phyloP scores from a whole-genome alignment of 306 rosid genomes.

The Lathyrus oleraceus region DNA sequence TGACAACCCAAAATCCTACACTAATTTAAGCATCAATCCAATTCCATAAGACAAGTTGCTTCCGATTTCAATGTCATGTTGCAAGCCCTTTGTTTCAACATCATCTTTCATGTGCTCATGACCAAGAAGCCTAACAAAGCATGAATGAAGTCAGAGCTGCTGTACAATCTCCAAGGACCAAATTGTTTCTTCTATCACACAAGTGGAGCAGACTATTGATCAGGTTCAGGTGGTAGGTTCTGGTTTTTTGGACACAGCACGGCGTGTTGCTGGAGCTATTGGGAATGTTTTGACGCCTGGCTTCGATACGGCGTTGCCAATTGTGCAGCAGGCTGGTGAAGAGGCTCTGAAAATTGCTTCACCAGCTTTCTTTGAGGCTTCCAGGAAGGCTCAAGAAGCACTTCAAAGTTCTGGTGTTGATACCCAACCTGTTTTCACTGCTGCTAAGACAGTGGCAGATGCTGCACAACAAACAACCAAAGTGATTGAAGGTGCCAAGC shows the following conservation, averaged over 20 bases:
- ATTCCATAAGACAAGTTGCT: no score
- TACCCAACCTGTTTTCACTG: slow-evolving; percentile 62
- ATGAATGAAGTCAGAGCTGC: slow-evolving; percentile 78
- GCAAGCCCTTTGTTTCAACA: no score
- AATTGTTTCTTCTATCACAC: no score
- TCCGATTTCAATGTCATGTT: no score
- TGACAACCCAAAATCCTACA: no score
- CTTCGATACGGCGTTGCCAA: slow-evolving; percentile 63
- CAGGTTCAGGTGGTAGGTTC: slow-evolving; percentile 78
- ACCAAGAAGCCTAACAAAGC: no score
- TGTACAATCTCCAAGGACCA: slow-evolving; percentile 67
- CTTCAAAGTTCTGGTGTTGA: no score
- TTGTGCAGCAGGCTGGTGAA: slow-evolving; percentile 74
- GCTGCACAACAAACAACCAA: slow-evolving; percentile 79
- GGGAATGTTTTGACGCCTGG: slow-evolving; percentile 71
- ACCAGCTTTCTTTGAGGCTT: no score
- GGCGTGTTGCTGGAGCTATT: slow-evolving; percentile 45
- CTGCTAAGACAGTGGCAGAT: slow-evolving; percentile 81
- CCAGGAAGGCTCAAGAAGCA: no score
- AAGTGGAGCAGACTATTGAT: slow-evolving; percentile 83
- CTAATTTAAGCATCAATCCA: no score
- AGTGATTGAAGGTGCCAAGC: slow-evolving; percentile 82
- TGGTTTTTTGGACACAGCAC: slow-evolving; percentile 51
- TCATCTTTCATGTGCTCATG: no score
- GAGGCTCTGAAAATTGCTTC: no score